Evolutionary conservation across 208 protist species (phyloP), one percentile per base, ranked within the genome.

Genomic region (Porcisia hertigi): DNA sequence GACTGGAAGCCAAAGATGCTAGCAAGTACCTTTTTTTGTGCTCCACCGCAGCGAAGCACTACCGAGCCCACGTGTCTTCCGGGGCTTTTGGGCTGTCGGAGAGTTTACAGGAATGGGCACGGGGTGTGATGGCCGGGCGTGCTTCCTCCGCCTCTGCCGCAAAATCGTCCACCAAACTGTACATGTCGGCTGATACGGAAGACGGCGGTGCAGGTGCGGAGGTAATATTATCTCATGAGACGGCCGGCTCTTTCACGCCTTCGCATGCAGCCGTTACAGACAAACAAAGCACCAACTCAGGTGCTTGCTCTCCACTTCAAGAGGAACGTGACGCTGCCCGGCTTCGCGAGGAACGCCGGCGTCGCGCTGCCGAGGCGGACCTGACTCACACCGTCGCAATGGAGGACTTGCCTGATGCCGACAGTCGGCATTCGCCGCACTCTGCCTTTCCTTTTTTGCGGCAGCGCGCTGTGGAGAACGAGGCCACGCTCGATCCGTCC

Each of bases 361-460:
- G 72, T 36, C 77, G 88, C n/a, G 91, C 87, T 52, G 83, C 82
- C 57, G 62, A 77, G 70, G 90, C 87, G 47, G 63, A 81, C 34
- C 66, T 94, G 62, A 80, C 84, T 14, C 81, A 90, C 63, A 92
- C 92, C 3, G 77, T 87, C 4, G 94, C 94, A 25, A 85, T 88
- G 73, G 80, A 80, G 30, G 90, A 92, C 55, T 69, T 86, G 57
- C 77, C 77, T 18, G 77, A 80, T 58, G 72, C 76, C 43, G 81
- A 85, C 53, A 62, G 20, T 41, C 76, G 76, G 3, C 72, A 74
- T 60, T 54, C 76, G 30, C 81, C 81, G 8, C 73, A 73, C 30
- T 86, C 90, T 18, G 91, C 89, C 14, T 97, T 95, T 79, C 94
- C 94, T 2, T 97, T 97, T 83, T 74, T 97, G 39, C 88, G 94